These are phyloP conservation scores for Aspergillus sp. DNA, from an alignment of 2,329 filamentous ascomycete species.

Conservation along the genomic window DNA sequence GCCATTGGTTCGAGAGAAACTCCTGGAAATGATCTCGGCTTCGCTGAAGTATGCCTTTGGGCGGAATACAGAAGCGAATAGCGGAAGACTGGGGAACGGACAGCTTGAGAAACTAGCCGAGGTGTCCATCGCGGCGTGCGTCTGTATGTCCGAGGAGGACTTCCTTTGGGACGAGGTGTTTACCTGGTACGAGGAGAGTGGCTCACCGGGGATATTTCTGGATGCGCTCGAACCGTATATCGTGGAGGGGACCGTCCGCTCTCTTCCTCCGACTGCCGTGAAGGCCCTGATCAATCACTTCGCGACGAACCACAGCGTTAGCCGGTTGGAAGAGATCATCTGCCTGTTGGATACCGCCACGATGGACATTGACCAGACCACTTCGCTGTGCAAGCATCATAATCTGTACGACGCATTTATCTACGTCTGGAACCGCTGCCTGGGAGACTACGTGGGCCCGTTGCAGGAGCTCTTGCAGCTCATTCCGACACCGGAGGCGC, in stretches of 20 bases:
- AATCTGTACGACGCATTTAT: constrained; percentile 92
- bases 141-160: constrained; percentile 73
- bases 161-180: constrained; percentile 92
- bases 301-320: constrained; percentile 71
- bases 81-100: constrained; percentile 55
- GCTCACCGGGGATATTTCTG: constrained; percentile 73
- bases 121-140: constrained; percentile 80
- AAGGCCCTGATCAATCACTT: constrained; percentile 85
- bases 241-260: constrained; percentile 71
- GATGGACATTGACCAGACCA: constrained; percentile 92
- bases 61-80: constrained; percentile 54
- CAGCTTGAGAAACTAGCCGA: constrained; percentile 77
- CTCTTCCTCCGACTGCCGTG: constrained; percentile 77
- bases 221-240: constrained; percentile 88
- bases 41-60: constrained; percentile 88
- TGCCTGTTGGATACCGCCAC: constrained; percentile 88
- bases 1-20: constrained; percentile 79
- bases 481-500: constrained; percentile 26
- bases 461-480: constrained; percentile 74
- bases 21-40: constrained; percentile 90
- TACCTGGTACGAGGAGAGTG: constrained; percentile 81
- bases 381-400: constrained; percentile 85
- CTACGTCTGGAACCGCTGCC: constrained; percentile 93
- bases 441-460: constrained; percentile 87
- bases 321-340: constrained; percentile 86